Evolutionary conservation across 2,329 filamentous ascomycete genomes (phyloP), one percentile per base, ranked within the genome.

Genomic region (Daldinia sp.): DNA sequence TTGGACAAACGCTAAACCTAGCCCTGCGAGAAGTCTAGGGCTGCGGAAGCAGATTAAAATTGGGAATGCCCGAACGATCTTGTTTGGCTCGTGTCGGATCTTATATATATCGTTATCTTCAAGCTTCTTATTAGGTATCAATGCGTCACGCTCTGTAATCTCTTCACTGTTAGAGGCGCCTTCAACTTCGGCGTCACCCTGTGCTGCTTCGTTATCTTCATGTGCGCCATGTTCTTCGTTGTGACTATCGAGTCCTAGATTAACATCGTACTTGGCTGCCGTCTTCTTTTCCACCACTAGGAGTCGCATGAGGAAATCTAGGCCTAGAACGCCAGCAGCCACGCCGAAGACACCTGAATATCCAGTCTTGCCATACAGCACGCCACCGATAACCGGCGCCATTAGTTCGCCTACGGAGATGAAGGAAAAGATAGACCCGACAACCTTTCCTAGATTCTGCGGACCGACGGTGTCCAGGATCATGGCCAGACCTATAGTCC

Each of bases 201-300:
- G 44, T 12, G 44, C 1, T 28, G 23, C 3, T 15, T 15, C 44
- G 23, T n/a, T 0, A 15, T 33, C 46, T 18, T 2, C 9, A 9
- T 33, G 15, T 9, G 46, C 26, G 7, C 10, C 26, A 5, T 51
- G 46, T 3, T n/a, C 26, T n/a, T 15, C 7, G 10, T 30, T 18
- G 6, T 33, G 26, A 30, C 26, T 2, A 30, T 33, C 6, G 2
- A 26, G 26, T 5, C 9, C 26, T 18, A 18, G 13, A 6, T 4
- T 26, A 3, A 51, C 2, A 33, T 33, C 10, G 6, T 51, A 51
- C 15, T 33, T 51, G 3, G 26, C 28, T 0, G 88, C 87, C 1
- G 83, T 82, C 74, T 87, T 88, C 77, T 89, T 89, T 77, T 91
- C 89, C n/a, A 91, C 83, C 59, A 91, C 82, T 4, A 88, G 75